These are phyloP conservation scores for Purshia tridentata DNA, from an alignment of 306 rosid species.

Conservation along the genomic window DNA sequence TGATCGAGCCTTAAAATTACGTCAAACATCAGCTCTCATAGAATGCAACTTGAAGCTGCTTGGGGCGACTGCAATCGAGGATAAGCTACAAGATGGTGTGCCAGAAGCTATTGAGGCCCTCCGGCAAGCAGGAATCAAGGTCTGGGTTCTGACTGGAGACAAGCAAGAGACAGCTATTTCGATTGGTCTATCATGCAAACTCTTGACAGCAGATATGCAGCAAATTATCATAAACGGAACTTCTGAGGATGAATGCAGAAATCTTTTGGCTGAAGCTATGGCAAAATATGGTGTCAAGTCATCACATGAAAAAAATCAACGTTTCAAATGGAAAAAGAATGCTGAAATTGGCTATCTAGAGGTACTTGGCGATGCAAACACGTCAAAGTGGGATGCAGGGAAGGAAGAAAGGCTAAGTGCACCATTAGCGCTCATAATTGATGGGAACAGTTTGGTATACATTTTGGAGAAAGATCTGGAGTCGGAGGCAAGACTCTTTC, in stretches of 20 bases:
- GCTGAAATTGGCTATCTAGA: conserved; percentile 42
- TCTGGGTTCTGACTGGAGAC: conserved; percentile 99
- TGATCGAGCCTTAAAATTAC: conserved; percentile 67
- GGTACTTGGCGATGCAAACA: conserved; percentile 37
- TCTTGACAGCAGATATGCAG: conserved; percentile 73
- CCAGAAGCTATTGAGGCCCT: conserved; percentile 91
- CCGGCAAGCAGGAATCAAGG: conserved; percentile 96
- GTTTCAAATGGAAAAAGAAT: conserved; percentile 34
- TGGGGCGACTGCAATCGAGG: conserved; percentile 97
- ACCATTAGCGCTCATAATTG: conserved; percentile 84
- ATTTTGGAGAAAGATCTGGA: conserved; percentile 86
- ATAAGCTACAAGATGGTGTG: conserved; percentile 95
- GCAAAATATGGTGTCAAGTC: conserved; percentile 60
- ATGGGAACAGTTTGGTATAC: conserved; percentile 94
- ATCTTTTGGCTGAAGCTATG: conserved; percentile 64
- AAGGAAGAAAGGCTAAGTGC: conserved; percentile 44
- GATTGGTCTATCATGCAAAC: conserved; percentile 89
- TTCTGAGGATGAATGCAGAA: conserved; percentile 69
- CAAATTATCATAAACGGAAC: conserved; percentile 78
- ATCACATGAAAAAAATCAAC: conserved; percentile 24
- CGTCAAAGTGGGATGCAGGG: conserved; percentile 44
- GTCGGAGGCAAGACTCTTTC: conserved; percentile 62
- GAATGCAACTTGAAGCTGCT: conserved; percentile 78
- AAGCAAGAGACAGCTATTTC: conserved; percentile 99
- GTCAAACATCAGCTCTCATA: conserved; percentile 73